Base-by-base conservation (phyloP, 78 protist species). In the Dictyostelium capitatum region DNA sequence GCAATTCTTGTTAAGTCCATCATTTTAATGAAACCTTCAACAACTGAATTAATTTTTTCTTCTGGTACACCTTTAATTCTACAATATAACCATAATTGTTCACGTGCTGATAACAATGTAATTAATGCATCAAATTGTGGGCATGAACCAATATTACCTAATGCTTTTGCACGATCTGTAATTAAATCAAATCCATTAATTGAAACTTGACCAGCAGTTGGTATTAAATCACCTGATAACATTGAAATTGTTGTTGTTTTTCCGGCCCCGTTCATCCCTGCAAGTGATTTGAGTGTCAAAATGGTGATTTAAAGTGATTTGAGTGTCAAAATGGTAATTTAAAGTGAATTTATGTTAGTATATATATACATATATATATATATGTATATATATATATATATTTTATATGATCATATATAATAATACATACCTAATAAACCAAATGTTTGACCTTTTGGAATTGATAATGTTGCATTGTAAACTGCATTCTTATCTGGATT, bases 251-350 rank as follows among this genome's bases (percentile, higher is more conserved):
- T 92, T 10, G 98, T 98, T 1, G 98, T 96, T 77, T 98, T 98
- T 41, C 99, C 99, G 0, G 99, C 99, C 20, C 99, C 99, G 80
- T 98, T 98, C 14, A n/a, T n/a, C n/a, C n/a, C n/a, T n/a, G n/a
- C n/a, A n/a, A n/a, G n/a, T n/a, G n/a, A n/a, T n/a, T n/a, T n/a
- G n/a, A n/a, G n/a, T n/a, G n/a, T n/a, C n/a, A n/a, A n/a, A n/a
- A n/a, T n/a, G n/a, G n/a, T n/a, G n/a, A n/a, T n/a, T n/a, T n/a
- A n/a, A n/a, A n/a, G n/a, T n/a, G n/a, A n/a, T n/a, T n/a, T n/a
- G n/a, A n/a, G n/a, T n/a, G n/a, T n/a, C n/a, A n/a, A n/a, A n/a
- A n/a, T n/a, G n/a, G n/a, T n/a, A n/a, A n/a, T n/a, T n/a, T n/a
- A n/a, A n/a, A n/a, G n/a, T n/a, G n/a, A n/a, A n/a, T n/a, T n/a